Conservation (phyloP, 768 basidiomycete species). For the Favolaschia claudopus region DNA sequence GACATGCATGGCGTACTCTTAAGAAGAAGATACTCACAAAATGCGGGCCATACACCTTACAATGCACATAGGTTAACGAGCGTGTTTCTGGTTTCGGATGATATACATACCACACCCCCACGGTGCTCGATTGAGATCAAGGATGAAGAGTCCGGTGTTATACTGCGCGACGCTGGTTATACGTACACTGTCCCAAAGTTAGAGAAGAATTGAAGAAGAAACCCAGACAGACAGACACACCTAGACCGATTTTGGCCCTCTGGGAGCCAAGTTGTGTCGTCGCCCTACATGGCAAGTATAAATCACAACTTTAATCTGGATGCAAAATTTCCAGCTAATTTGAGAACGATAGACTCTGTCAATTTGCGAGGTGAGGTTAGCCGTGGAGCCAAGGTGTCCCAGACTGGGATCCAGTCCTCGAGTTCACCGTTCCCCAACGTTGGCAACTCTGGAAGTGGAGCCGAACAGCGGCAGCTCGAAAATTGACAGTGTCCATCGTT, state of each 20-base stretch:
- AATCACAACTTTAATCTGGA: background rate
- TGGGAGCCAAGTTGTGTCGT: slow-evolving; percentile 65
- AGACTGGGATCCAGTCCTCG: too few relatives aligned
- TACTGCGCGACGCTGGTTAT: slow-evolving; percentile 71
- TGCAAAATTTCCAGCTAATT: too few relatives aligned
- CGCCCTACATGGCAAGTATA: slow-evolving; percentile 44
- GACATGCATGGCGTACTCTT: background rate
- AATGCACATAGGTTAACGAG: background rate
- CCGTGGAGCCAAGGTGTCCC: too few relatives aligned
- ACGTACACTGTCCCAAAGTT: slow-evolving; percentile 64
- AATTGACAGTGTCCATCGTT: too few relatives aligned
- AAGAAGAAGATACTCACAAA: slow-evolving; percentile 56
- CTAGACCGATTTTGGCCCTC: slow-evolving; percentile 67
- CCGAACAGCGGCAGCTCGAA: too few relatives aligned
- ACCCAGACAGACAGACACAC: slow-evolving; percentile 42
- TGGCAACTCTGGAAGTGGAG: too few relatives aligned
- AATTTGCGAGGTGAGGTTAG: too few relatives aligned
- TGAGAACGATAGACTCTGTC: too few relatives aligned
- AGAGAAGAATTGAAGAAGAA: background rate
- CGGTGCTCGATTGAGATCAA: slow-evolving; percentile 85
- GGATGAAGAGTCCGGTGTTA: slow-evolving; percentile 82
- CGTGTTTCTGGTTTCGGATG: background rate
- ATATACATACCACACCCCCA: slow-evolving; percentile 81
- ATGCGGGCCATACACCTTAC: slow-evolving; percentile 83
- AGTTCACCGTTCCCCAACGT: too few relatives aligned